These are phyloP conservation scores for Ophiocordyceps australis DNA, from an alignment of 2,329 filamentous ascomycete species.

Conservation along the genomic window DNA sequence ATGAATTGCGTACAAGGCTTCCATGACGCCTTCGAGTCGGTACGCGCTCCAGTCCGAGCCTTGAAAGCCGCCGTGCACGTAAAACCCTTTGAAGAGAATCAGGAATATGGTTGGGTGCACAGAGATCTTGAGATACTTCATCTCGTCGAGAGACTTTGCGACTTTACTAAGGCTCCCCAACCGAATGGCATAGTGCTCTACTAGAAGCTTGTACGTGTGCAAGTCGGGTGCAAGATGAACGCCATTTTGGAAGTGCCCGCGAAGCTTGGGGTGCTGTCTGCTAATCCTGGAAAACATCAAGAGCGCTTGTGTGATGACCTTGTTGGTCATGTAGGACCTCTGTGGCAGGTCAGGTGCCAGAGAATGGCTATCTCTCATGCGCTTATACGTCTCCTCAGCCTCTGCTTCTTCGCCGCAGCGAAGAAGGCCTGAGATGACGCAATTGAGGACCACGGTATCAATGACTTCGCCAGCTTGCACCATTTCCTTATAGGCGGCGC, in stretches of 20 bases:
- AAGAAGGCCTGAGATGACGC: constrained; percentile 64
- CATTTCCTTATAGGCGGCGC: constrained; percentile 64
- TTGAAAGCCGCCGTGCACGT: constrained; percentile 44
- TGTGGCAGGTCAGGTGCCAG: constrained; percentile 19
- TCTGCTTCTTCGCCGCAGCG: constrained; percentile 56
- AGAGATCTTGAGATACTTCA: constrained; percentile 50
- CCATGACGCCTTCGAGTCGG: constrained; percentile 51
- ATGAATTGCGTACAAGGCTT: constrained; percentile 39
- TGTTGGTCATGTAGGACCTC: constrained; percentile 25
- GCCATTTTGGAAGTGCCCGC: constrained; percentile 34
- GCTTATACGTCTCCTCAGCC: constrained; percentile 64
- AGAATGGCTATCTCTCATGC: constrained; percentile 54
- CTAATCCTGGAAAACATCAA: constrained; percentile 38
- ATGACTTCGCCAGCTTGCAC: constrained; percentile 76
- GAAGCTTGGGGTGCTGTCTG: constrained; percentile 35
- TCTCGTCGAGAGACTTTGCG: constrained; percentile 58
- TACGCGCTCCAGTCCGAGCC: constrained; percentile 54
- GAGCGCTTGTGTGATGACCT: constrained; percentile 33
- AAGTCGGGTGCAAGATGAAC: constrained; percentile 56
- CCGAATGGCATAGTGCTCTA: constrained; percentile 52
- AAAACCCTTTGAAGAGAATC: constrained; percentile 69
- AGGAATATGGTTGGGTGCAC: constrained; percentile 65
- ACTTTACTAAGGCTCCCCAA: constrained; percentile 58
- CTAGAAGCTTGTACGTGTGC: constrained; percentile 61
- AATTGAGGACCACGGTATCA: constrained; percentile 74